Base-by-base conservation (phyloP, 768 basidiomycete species). In the Neoboletus brunneissimus region DNA sequence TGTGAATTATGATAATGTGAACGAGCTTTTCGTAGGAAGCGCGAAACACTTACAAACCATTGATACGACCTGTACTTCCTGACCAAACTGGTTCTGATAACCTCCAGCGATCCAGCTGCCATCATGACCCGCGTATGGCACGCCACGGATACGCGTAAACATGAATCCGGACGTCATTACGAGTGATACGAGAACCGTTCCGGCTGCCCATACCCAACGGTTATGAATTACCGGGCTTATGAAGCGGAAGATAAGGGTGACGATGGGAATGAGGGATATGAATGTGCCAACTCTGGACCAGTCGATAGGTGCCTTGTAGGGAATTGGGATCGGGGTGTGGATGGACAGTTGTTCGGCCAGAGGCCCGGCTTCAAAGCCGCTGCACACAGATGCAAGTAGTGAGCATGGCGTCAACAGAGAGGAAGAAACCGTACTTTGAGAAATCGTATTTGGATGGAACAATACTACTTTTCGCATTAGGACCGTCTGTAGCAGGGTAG, bases 141-240 rank as follows among this genome's bases (percentile, higher is more conserved):
- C 80, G 32, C 80, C 80, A 59, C 96, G 87, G 64, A 99, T 99
- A 60, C 88, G 89, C 56, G 89, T 90, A 75, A 96, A 99, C 97
- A 99, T 99, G 77, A 85, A 89, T 9, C 97, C 97, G 10, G 88
- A 86, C 22, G 86, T 95, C 87, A 98, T 96, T 64, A 92, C 74
- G 31, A 88, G 73, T 20, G 91, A 87, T 10, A 85, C 81, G 27
- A 83, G 68, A 40, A 87, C 54, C 29, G 86, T 81, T 40, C 78
- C 79, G n/a, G 69, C 70, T 7, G 88, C 89, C 91, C 91, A 94
- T 3, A 81, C 74, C 89, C 89, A 92, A 59, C 87, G 86, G 62
- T 78, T 89, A 59, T 79, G 72, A 29, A 94, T 70, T 53, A 91
- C 73, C 29, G 89, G 84, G 5, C 80, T 70, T 55, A 89, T 75